phyloP scores from a whole-genome alignment of 2,329 filamentous ascomycete genomes.

The Claviceps humidiphila region DNA sequence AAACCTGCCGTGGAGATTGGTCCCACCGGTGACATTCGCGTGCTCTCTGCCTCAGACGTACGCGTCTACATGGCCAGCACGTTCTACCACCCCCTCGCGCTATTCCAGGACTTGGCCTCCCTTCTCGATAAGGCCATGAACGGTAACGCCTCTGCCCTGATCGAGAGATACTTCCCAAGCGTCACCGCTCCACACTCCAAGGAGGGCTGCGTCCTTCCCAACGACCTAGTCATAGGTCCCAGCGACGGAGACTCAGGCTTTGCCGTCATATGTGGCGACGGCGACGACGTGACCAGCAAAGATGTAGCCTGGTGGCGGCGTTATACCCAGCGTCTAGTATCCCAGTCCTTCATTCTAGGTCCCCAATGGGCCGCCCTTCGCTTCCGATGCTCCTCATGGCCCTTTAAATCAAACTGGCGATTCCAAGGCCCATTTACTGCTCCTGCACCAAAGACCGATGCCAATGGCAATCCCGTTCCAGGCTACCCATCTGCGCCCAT shows the following conservation, averaged over 20 bases:
- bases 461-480: background rate
- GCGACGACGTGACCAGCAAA: conserved; percentile 7
- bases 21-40: conserved; percentile 6
- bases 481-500: conserved; percentile 14
- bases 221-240: background rate
- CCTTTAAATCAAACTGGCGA: conserved; percentile 19
- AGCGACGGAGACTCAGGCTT: background rate
- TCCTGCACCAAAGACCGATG: conserved; percentile 6
- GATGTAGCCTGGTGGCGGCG: conserved; percentile 10
- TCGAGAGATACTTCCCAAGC: background rate
- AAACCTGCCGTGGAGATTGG: conserved; percentile 12
- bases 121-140: conserved; percentile 2
- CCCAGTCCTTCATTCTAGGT: conserved; percentile 15
- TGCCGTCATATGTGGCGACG: conserved; percentile 10
- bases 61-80: conserved; percentile 10
- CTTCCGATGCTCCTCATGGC: conserved; percentile 20
- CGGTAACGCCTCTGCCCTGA: background rate
- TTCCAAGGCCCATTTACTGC: conserved; percentile 16
- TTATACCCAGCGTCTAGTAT: conserved; percentile 10
- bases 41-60: conserved; percentile 13
- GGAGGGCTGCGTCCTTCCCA: background rate
- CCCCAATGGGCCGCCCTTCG: conserved; percentile 14
- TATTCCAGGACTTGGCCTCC: conserved; percentile 3
- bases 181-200: background rate
- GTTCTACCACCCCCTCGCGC: conserved; percentile 16